A percentile compares a stretch with the other conserved stretches of the same genome.
Evolutionary conservation across 345 rosid genomes (phyloP).

Genomic region (Melastoma malabathricum): DNA sequence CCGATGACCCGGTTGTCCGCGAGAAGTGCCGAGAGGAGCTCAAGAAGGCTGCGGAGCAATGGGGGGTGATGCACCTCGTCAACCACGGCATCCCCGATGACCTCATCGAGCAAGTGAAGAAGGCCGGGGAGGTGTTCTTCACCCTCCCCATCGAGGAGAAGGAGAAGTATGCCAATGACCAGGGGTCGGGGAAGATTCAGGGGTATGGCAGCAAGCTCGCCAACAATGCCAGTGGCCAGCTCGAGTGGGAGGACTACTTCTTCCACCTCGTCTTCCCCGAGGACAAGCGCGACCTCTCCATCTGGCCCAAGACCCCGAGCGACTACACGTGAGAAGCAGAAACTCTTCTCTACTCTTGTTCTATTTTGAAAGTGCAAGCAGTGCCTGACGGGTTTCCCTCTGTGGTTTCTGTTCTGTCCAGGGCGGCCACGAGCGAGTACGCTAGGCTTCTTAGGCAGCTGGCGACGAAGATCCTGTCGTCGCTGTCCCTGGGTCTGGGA

Average conservation of each 20-base stretch:
- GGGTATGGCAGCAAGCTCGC: constrained; percentile 97
- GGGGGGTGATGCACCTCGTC: constrained; percentile 95
- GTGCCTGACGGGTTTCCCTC: too few species aligned
- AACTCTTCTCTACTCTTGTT: too few species aligned
- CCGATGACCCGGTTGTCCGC: constrained; percentile 30
- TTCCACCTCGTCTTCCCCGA: constrained; percentile 76
- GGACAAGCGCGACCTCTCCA: constrained; percentile 60
- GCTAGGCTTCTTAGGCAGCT: constrained; percentile 63
- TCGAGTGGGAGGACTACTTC: constrained; percentile 96
- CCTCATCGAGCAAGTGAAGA: constrained; percentile 49
- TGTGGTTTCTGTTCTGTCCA: constrained; percentile 14
- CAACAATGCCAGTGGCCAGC: constrained; percentile 76
- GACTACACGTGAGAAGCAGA: constrained; percentile 81
- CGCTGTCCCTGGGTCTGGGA: constrained; percentile 83
- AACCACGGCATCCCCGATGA: constrained; percentile 67
- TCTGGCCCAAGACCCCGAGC: constrained; percentile 72
- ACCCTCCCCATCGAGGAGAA: constrained; percentile 63
- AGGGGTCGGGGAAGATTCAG: constrained; percentile 65
- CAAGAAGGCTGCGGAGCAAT: constrained; percentile 47
- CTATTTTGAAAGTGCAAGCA: too few species aligned
- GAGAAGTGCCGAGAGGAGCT: constrained; percentile 42
- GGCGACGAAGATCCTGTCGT: constrained; percentile 75
- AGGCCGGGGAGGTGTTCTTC: constrained; percentile 52
- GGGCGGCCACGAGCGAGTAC: constrained; percentile 57
- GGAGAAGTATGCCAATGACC: constrained; percentile 81